A percentile compares a stretch with the other conserved stretches of the same genome.
phyloP scores from a whole-genome alignment of 139 green algal species.

The Spirogloea muscicola region DNA sequence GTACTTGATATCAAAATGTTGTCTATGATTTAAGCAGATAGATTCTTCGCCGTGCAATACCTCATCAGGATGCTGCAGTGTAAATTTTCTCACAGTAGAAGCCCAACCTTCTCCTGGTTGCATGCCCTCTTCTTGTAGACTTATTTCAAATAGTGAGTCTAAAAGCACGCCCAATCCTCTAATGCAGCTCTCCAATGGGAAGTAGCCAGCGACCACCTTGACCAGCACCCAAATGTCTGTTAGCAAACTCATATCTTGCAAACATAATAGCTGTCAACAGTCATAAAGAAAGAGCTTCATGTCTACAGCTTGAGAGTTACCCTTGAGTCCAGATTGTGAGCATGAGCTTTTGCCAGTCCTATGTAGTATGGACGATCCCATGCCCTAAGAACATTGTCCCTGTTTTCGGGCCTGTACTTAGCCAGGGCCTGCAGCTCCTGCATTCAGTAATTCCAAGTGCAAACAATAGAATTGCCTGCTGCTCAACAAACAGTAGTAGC shows the following conservation, averaged over 20 bases:
- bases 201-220: slow-evolving; percentile 38
- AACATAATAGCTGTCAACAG: too few species aligned
- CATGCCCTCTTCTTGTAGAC: slow-evolving; percentile 35
- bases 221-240: background rate
- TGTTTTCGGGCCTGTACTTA: slow-evolving; percentile 3
- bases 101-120: slow-evolving; percentile 64
- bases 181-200: slow-evolving; percentile 48
- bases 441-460: too few species aligned
- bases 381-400: background rate
- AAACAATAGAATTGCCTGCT: too few species aligned
- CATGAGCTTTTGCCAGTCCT: slow-evolving; percentile 14
- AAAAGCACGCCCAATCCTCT: slow-evolving; percentile 60
- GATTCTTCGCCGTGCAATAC: too few species aligned
- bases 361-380: slow-evolving; percentile 63
- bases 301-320: too few species aligned
- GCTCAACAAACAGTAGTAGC: too few species aligned
- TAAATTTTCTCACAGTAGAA: slow-evolving; percentile 53
- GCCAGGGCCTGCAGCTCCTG: slow-evolving; percentile 49
- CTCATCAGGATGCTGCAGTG: slow-evolving; percentile 8
- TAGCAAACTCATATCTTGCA: too few species aligned
- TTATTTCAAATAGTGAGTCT: slow-evolving; percentile 53
- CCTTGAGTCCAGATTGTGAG: slow-evolving; percentile 22
- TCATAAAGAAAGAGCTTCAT: too few species aligned
- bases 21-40: too few species aligned
- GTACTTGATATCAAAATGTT: too few species aligned